phyloP scores from a whole-genome alignment of 495 filamentous ascomycete species.

The Talaromyces proteolyticus region DNA sequence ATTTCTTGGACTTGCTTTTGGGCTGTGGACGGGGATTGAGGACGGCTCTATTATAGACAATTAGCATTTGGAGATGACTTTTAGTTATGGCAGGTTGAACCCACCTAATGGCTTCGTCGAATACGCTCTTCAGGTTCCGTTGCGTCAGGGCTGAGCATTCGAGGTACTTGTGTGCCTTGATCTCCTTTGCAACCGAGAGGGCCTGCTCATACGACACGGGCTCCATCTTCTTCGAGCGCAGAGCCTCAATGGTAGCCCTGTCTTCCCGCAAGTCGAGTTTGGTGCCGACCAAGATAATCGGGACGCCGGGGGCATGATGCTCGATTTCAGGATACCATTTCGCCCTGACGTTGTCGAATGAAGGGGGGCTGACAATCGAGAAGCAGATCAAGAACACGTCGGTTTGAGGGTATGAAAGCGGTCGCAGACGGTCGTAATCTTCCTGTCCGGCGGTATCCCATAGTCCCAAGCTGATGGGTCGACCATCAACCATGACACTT shows the following conservation, averaged over 20 bases:
- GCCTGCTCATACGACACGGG: slow-evolving; percentile 89
- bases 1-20: slow-evolving; percentile 65
- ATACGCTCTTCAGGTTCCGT: slow-evolving; percentile 92
- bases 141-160: slow-evolving; percentile 99
- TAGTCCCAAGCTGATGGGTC: slow-evolving; percentile 91
- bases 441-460: slow-evolving; percentile 99
- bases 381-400: slow-evolving; percentile 99
- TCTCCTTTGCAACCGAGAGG: slow-evolving; percentile 79
- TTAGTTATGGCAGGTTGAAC: slow-evolving; percentile 14
- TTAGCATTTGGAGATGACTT: background rate
- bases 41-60: slow-evolving; percentile 56
- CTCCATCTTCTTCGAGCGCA: slow-evolving; percentile 83
- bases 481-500: slow-evolving; percentile 96
- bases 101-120: slow-evolving; percentile 94
- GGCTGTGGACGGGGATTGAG: slow-evolving; percentile 66
- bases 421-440: slow-evolving; percentile 93
- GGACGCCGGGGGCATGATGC: slow-evolving; percentile 91
- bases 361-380: slow-evolving; percentile 94
- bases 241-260: slow-evolving; percentile 65
- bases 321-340: slow-evolving; percentile 99
- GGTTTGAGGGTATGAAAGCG: slow-evolving; percentile 95
- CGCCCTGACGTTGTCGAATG: slow-evolving; percentile 95
- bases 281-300: slow-evolving; percentile 95
- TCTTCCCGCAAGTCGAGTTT: slow-evolving; percentile 96
- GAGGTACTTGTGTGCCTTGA: slow-evolving; percentile 87